Percentiles rank a stretch among this genome's conserved stretches.
Conservation (phyloP, 2,329 filamentous ascomycete species). For the Aspergillus pseudoviridinutans region DNA sequence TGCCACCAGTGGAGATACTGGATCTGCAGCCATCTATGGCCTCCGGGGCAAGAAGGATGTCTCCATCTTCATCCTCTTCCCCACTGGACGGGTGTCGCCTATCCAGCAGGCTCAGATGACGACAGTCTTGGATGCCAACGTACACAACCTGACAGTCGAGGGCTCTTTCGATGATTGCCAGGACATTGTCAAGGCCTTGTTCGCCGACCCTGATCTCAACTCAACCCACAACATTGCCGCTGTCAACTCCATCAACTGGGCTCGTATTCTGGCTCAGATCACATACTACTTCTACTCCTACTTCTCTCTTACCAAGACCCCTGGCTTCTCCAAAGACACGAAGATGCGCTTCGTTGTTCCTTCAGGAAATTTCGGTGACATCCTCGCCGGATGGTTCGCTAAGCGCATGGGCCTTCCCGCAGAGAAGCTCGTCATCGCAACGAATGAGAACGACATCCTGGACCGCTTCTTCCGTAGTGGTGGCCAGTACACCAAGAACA, state of each 20-base stretch:
- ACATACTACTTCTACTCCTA: slow-evolving; percentile 97
- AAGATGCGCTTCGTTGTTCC: slow-evolving; percentile 79
- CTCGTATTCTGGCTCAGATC: slow-evolving; percentile 91
- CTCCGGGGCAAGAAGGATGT: slow-evolving; percentile 94
- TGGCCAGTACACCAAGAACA: slow-evolving; percentile 80
- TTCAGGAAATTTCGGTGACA: slow-evolving; percentile 95
- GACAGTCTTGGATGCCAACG: slow-evolving; percentile 82
- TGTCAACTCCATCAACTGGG: slow-evolving; percentile 96
- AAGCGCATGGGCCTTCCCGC: slow-evolving; percentile 82
- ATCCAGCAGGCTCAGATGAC: slow-evolving; percentile 98
- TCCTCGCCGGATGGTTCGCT: slow-evolving; percentile 84
- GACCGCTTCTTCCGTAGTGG: slow-evolving; percentile 88
- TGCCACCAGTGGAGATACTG: slow-evolving; percentile 81
- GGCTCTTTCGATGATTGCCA: slow-evolving; percentile 97
- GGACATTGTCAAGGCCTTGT: slow-evolving; percentile 91
- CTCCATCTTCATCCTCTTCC: slow-evolving; percentile 90
- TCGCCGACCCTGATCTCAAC: slow-evolving; percentile 82
- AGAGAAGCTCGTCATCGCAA: slow-evolving; percentile 86
- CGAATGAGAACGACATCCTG: slow-evolving; percentile 96
- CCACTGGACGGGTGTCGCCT: slow-evolving; percentile 83
- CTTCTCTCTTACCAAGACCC: slow-evolving; percentile 67
- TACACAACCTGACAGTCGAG: slow-evolving; percentile 84
- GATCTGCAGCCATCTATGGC: slow-evolving; percentile 93
- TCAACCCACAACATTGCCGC: slow-evolving; percentile 77
- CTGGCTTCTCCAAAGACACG: slow-evolving; percentile 55